Percentiles rank a stretch among this genome's conserved stretches.
Conservation (phyloP, 805 yeast genomes). For the Lipomyces orientalis region DNA sequence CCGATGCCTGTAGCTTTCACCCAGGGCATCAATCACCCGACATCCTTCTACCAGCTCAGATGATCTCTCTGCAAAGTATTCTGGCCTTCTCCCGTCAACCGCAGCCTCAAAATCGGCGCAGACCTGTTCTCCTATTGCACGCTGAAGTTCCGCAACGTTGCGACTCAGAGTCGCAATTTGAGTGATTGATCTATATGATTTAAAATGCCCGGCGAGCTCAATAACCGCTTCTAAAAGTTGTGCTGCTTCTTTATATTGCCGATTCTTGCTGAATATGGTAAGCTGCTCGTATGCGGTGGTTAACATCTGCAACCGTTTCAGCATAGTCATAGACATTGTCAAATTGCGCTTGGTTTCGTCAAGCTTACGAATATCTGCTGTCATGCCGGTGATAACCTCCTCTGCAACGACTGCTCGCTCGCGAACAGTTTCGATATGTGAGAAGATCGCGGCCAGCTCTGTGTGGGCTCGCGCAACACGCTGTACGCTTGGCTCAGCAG, state of each 20-base stretch:
- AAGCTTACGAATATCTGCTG: slow-evolving; percentile 74
- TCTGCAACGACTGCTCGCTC: slow-evolving; percentile 62
- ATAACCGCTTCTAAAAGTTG: slow-evolving; percentile 71
- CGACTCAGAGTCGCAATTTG: slow-evolving; percentile 73
- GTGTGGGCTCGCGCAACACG: slow-evolving; percentile 35
- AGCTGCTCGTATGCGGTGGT: slow-evolving; percentile 73
- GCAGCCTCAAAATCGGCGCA: slow-evolving; percentile 72
- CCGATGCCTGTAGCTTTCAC: slow-evolving; percentile 60
- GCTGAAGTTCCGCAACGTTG: slow-evolving; percentile 63
- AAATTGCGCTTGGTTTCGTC: slow-evolving; percentile 86
- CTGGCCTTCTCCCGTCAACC: slow-evolving; percentile 47
- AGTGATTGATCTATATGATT: slow-evolving; percentile 80
- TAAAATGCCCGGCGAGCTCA: slow-evolving; percentile 74
- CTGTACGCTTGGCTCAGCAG: slow-evolving; percentile 34
- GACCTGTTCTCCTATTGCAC: slow-evolving; percentile 68
- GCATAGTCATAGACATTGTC: slow-evolving; percentile 80
- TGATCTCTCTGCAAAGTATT: slow-evolving; percentile 38
- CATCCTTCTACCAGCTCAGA: slow-evolving; percentile 64
- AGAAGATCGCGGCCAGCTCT: slow-evolving; percentile 23
- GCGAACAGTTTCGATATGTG: slow-evolving; percentile 55
- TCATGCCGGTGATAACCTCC: slow-evolving; percentile 66
- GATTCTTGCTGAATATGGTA: slow-evolving; percentile 52
- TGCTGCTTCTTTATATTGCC: slow-evolving; percentile 60
- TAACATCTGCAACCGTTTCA: slow-evolving; percentile 86
- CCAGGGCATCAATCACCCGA: slow-evolving; percentile 68